These are phyloP conservation scores for Tolypocladium sp. DNA, from an alignment of 2,329 filamentous ascomycete genomes.

Conservation along the genomic window DNA sequence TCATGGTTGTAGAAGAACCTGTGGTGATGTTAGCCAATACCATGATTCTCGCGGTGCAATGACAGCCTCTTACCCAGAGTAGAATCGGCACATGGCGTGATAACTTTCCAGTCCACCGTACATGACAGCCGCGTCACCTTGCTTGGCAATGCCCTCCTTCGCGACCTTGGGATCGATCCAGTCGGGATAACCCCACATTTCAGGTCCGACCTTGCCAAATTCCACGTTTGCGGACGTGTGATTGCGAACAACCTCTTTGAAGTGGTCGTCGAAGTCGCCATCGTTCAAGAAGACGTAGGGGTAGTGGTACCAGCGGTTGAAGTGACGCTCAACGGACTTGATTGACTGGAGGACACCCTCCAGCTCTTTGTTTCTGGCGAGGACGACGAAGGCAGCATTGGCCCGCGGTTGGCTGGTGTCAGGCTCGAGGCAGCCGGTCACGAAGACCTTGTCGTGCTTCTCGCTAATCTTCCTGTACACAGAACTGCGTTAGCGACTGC, in stretches of 20 bases:
- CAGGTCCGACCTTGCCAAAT: slow-evolving; percentile 84
- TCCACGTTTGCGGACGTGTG: slow-evolving; percentile 84
- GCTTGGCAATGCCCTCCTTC: slow-evolving; percentile 91
- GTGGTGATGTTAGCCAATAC: slow-evolving; percentile 11
- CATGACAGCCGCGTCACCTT: slow-evolving; percentile 97
- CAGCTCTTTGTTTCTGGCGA: slow-evolving; percentile 92
- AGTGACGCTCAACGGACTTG: slow-evolving; percentile 96
- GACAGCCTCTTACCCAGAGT: slow-evolving; percentile 66
- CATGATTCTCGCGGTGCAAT: neutral
- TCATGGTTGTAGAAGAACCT: slow-evolving; percentile 97
- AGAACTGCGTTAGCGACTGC: slow-evolving; percentile 7
- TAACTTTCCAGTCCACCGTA: slow-evolving; percentile 98
- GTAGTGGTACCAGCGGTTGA: slow-evolving; percentile 98
- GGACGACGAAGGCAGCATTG: slow-evolving; percentile 91
- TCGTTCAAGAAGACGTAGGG: slow-evolving; percentile 98
- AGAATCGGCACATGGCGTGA: slow-evolving; percentile 98
- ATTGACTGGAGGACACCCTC: slow-evolving; percentile 94
- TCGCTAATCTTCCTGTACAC: slow-evolving; percentile 80
- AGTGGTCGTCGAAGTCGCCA: slow-evolving; percentile 89
- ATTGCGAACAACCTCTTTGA: slow-evolving; percentile 80
- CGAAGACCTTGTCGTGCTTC: slow-evolving; percentile 94
- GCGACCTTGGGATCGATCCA: slow-evolving; percentile 93
- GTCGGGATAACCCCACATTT: slow-evolving; percentile 94
- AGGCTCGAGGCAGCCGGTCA: slow-evolving; percentile 76
- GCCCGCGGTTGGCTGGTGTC: slow-evolving; percentile 72